phyloP scores from a whole-genome alignment of 2,329 filamentous ascomycete species.

The Diaporthe caulivora region DNA sequence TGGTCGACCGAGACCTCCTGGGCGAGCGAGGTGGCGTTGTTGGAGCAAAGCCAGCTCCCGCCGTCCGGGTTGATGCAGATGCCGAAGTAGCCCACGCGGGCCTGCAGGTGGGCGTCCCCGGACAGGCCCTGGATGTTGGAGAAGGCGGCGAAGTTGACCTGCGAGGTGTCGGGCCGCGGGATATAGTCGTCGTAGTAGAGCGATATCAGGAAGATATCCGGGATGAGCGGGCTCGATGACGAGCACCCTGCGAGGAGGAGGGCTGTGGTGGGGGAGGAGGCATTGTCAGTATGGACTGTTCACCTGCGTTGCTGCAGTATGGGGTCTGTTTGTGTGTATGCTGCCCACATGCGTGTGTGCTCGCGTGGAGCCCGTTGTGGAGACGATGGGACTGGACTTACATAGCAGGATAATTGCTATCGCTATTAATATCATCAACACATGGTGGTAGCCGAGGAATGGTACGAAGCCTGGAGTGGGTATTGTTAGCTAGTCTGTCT shows the following conservation, averaged over 20 bases:
- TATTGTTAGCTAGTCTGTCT: background rate
- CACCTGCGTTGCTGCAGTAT: background rate
- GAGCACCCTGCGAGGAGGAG: slow-evolving; percentile 95
- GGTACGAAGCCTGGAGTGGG: slow-evolving; percentile 70
- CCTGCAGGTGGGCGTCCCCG: slow-evolving; percentile 84
- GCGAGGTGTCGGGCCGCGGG: slow-evolving; percentile 83
- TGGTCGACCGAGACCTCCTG: slow-evolving; percentile 91
- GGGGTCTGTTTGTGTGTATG: background rate
- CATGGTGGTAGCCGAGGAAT: slow-evolving; percentile 82
- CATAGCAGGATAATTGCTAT: slow-evolving; percentile 94
- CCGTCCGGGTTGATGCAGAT: slow-evolving; percentile 95
- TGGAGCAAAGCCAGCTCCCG: slow-evolving; percentile 93
- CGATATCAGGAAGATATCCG: slow-evolving; percentile 97
- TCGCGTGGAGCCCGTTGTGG: background rate
- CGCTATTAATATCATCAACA: slow-evolving; percentile 97
- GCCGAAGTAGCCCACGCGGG: slow-evolving; percentile 96
- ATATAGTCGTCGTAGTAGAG: slow-evolving; percentile 94
- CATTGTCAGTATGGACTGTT: slow-evolving; percentile 36
- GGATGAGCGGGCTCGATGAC: slow-evolving; percentile 94
- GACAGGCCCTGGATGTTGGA: slow-evolving; percentile 92
- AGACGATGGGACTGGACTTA: slow-evolving; percentile 62
- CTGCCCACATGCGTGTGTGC: background rate
- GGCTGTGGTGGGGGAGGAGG: slow-evolving; percentile 65
- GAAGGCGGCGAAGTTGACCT: slow-evolving; percentile 90
- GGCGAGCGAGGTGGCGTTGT: slow-evolving; percentile 94